Conservation (phyloP, 257 asterid species). For the Lithospermum erythrorhizon region DNA sequence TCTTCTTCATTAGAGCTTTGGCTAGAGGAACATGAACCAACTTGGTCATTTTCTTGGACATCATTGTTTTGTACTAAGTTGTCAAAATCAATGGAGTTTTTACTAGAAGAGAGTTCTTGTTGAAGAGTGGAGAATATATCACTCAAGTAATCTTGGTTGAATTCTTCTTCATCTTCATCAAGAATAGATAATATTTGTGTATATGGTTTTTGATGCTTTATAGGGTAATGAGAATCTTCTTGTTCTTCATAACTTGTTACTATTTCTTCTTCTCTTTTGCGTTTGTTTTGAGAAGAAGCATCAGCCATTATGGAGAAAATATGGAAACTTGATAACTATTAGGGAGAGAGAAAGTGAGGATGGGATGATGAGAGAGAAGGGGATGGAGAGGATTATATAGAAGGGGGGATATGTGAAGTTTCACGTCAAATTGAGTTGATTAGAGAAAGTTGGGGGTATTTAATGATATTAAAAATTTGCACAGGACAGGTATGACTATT, state of each 20-base stretch:
- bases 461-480: neutral
- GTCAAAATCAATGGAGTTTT: too few species aligned
- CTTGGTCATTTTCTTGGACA: neutral
- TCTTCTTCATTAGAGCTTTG: constrained; percentile 3
- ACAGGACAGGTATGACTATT: neutral
- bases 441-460: neutral
- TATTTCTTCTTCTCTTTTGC: constrained; percentile 2
- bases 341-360: neutral
- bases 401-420: neutral
- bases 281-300: neutral
- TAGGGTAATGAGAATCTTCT: neutral
- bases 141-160: neutral
- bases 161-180: constrained; percentile 5
- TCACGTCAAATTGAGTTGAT: neutral
- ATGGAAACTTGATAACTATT: too few species aligned
- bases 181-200: constrained; percentile 5
- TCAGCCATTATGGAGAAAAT: constrained; percentile 3
- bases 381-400: neutral
- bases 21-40: neutral
- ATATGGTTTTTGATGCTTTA: constrained; percentile 7
- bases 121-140: constrained; percentile 8
- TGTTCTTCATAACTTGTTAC: neutral
- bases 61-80: neutral
- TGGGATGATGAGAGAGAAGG: constrained; percentile 1
- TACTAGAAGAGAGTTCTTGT: constrained; percentile 3